Conservation (phyloP, 495 filamentous ascomycete genomes). For the Tuber magnatum region DNA sequence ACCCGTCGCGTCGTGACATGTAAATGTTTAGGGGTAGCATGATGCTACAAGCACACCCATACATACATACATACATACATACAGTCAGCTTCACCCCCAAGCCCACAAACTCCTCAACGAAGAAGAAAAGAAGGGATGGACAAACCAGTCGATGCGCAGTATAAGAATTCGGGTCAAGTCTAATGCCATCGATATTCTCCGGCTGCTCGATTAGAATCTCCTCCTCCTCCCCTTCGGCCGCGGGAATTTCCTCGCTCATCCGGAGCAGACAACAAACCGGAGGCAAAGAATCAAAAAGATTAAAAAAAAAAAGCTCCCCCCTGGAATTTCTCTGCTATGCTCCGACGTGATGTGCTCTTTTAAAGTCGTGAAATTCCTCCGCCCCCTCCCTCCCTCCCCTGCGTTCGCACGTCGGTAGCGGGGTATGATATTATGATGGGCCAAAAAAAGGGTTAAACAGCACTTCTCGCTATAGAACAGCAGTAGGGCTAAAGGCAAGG, state of each 20-base stretch:
- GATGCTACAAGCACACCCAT: constrained; percentile 23
- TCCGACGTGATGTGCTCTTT: neutral
- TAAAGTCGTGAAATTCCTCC: constrained; percentile 13
- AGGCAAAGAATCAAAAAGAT: constrained; percentile 8
- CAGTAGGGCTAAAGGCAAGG: neutral
- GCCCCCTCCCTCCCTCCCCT: too few species aligned
- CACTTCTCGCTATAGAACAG: neutral
- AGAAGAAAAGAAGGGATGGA: neutral
- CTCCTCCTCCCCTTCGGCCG: constrained; percentile 15
- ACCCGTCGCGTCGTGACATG: constrained; percentile 38
- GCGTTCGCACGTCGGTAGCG: neutral
- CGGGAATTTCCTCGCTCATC: constrained; percentile 17
- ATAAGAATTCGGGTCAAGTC: constrained; percentile 36
- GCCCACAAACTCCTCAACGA: neutral
- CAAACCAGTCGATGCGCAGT: constrained; percentile 38
- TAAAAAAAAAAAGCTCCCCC: constrained; percentile 18
- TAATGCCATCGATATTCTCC: constrained; percentile 2
- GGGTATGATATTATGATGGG: neutral
- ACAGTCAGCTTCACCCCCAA: neutral
- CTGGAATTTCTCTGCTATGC: neutral
- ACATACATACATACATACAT: neutral
- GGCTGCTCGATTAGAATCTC: constrained; percentile 14
- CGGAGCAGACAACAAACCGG: constrained; percentile 9
- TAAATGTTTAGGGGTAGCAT: constrained; percentile 37
- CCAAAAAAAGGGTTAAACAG: neutral